Base-by-base conservation (phyloP, 2,329 filamentous ascomycete species). In the Phialocephala subalpina region DNA sequence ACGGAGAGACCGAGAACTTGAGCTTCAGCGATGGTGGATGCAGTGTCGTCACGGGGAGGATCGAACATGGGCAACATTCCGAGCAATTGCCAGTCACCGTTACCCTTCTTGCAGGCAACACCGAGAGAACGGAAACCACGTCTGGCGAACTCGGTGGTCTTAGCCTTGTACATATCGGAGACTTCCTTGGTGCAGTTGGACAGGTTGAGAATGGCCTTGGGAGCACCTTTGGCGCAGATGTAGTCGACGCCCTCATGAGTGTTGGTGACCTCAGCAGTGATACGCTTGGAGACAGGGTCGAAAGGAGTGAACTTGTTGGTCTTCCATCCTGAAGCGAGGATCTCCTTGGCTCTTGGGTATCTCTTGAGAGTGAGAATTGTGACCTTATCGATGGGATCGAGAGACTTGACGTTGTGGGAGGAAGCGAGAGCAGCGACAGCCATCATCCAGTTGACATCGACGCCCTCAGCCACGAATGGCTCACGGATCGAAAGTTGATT, bases 361-460 rank as follows among this genome's bases (percentile, higher is more conserved):
- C 89, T 86, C 80, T 91, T 91, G 74, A 93, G 86, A 62, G 90
- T 92, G 65, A 92, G 83, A 73, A 93, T 90, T 63, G 89, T 93
- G 74, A 93, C 88, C 82, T 93, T 93, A 82, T 93, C 90, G 74
- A 93, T 93, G 67, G 90, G 90, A 77, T 93, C 91, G 69, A 93
- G 86, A 68, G 90, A 91, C 82, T 91, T 91, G 81, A 92, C 84
- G 82, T 92, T 93, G 83, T 93, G 90, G 69, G 90, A 92, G 60
- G 90, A 92, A 65, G 90, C 91, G 63, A 93, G 86, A 67, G 90
- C 90, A 67, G 91, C 90, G 67, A 92, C 90, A 70, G 90, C 90
- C 90, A 93, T 92, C 90, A 93, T 92, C 90, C 90, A 93, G 83
- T 93, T 91, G 78, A 92, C 87, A 79, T 92, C 90, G 76, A 92